phyloP scores from a whole-genome alignment of 768 basidiomycete species.

The Macrolepiota albuminosa region DNA sequence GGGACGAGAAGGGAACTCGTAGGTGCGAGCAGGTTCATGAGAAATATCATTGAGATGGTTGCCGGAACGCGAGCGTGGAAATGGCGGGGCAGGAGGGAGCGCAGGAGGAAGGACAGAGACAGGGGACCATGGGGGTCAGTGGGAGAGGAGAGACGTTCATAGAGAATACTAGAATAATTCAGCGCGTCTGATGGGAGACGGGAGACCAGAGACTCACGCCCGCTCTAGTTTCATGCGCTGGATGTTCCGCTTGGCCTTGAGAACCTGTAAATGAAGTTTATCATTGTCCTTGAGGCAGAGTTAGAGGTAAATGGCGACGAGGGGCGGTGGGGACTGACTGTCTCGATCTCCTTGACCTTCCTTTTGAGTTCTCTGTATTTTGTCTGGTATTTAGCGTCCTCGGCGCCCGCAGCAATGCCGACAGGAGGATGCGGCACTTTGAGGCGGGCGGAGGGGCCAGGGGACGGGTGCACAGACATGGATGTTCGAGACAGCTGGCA shows the following conservation, averaged over 20 bases:
- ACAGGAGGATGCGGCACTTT: constrained; percentile 47
- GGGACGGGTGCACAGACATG: constrained; percentile 67
- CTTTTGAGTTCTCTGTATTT: constrained; percentile 87
- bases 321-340: constrained; percentile 40
- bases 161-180: constrained; percentile 48
- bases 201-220: constrained; percentile 54
- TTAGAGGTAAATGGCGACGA: constrained; percentile 13
- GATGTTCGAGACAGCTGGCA: constrained; percentile 41
- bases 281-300: constrained; percentile 69
- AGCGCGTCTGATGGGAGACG: constrained; percentile 16
- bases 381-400: constrained; percentile 81
- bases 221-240: constrained; percentile 85
- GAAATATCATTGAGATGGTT: constrained; percentile 21
- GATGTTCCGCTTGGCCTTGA: constrained; percentile 76
- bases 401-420: constrained; percentile 73
- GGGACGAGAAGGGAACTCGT: constrained; percentile 31
- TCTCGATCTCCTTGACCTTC: constrained; percentile 85
- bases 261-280: constrained; percentile 76
- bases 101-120: too few relatives aligned
- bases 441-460: constrained; percentile 40
- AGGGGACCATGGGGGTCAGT: constrained; percentile 35
- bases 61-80: constrained; percentile 25
- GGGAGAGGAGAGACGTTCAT: constrained; percentile 67
- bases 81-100: constrained; percentile 22
- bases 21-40: constrained; percentile 25